Evolutionary conservation across 768 basidiomycete genomes (phyloP), one percentile per base, ranked within the genome.

Genomic region (Suillus decipiens): DNA sequence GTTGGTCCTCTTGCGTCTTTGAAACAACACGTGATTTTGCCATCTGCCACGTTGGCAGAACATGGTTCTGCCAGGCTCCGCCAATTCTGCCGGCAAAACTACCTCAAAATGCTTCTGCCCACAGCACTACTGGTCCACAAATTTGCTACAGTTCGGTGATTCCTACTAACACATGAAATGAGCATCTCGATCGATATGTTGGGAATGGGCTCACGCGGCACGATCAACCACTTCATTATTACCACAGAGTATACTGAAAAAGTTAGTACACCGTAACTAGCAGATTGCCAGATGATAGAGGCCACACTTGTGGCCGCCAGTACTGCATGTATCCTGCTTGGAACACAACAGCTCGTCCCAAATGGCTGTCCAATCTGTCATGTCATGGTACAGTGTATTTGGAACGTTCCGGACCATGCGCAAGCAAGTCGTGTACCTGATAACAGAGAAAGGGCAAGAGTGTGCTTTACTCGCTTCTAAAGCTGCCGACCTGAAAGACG

Each of bases 101-200:
- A 28, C 28, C 28, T 28, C 28, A 28, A 3, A 28, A 28, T 28
- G 28, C 28, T 28, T 28, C 28, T 28, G 28, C 28, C 28, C 28
- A 28, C 28, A 28, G 28, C 28, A 28, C 28, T 28, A 28, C 28
- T 28, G 28, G 28, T 28, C 28, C 28, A 28, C 28, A 3, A 28
- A n/a, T n/a, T n/a, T n/a, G 19, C 56, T 42, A 57, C 56, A 36
- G 10, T 19, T 31, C 17, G 39, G 56, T 41, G 24, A 10, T 41
- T 57, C 39, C 37, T 53, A 19, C 56, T 57, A 41, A 57, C 56
- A 57, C 19, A 57, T 41, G 17, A 19, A 31, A 57, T 31, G 8
- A 31, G 22, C 37, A 3, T 57, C 28, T 31, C 7, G 6, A 4
- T 31, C 7, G 6, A 4, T 5, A 57, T 6, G 22, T 6, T 41